Evolutionary conservation across 805 yeast genomes (phyloP).

Genomic region (Kuraishia floccosa): DNA sequence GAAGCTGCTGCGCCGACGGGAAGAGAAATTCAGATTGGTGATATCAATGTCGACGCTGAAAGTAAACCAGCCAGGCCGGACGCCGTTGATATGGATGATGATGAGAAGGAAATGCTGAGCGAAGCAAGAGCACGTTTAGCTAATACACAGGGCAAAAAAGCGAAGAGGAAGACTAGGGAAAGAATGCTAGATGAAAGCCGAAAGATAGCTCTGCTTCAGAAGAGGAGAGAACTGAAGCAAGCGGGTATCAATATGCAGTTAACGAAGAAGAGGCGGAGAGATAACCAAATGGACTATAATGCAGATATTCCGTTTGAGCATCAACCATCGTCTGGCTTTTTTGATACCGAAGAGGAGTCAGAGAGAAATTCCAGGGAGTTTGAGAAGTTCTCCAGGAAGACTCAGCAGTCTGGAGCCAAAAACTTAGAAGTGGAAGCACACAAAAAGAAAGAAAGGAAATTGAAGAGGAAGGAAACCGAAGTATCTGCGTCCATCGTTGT

Average conservation of each 20-base stretch:
- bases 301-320: slow-evolving; percentile 76
- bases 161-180: slow-evolving; percentile 82
- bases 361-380: slow-evolving; percentile 23
- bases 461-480: slow-evolving; percentile 9
- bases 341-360: slow-evolving; percentile 56
- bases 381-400: slow-evolving; percentile 28
- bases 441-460: slow-evolving; percentile 18
- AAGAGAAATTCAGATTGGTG: slow-evolving; percentile 28
- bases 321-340: slow-evolving; percentile 53
- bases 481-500: slow-evolving; percentile 7
- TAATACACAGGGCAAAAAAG: slow-evolving; percentile 90
- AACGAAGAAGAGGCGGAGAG: slow-evolving; percentile 38
- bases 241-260: slow-evolving; percentile 54
- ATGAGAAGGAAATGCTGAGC: slow-evolving; percentile 84
- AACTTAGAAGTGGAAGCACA: slow-evolving; percentile 23
- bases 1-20: slow-evolving; percentile 36
- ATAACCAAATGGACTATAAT: slow-evolving; percentile 68
- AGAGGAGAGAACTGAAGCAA: slow-evolving; percentile 69
- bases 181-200: slow-evolving; percentile 70
- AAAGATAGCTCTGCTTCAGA: slow-evolving; percentile 65
- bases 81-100: slow-evolving; percentile 70
- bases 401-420: slow-evolving; percentile 31
- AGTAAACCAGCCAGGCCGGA: slow-evolving; percentile 76
- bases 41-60: slow-evolving; percentile 63
- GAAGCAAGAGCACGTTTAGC: slow-evolving; percentile 90